These are phyloP conservation scores for Geotrichum cucujoidarum DNA, from an alignment of 1,139 yeast species.

Conservation along the genomic window DNA sequence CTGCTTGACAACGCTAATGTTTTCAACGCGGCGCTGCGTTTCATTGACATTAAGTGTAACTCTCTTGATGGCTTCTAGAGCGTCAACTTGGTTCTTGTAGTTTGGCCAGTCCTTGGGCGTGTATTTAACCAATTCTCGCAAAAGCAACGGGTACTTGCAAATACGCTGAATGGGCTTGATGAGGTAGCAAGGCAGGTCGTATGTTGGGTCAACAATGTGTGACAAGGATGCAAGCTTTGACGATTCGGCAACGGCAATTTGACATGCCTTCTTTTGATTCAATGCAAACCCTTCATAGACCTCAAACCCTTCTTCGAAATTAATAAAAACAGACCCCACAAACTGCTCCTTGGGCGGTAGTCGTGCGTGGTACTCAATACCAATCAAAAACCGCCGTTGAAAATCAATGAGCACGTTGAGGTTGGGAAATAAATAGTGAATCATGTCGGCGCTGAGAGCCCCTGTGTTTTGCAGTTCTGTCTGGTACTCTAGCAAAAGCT, in stretches of 20 bases:
- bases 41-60: constrained; percentile 90
- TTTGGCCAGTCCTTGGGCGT: constrained; percentile 53
- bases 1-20: constrained; percentile 63
- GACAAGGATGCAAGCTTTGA: constrained; percentile 52
- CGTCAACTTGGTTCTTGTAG: constrained; percentile 63
- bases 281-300: constrained; percentile 84
- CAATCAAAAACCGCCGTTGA: constrained; percentile 82
- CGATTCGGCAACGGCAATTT: constrained; percentile 64
- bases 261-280: constrained; percentile 82
- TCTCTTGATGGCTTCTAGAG: constrained; percentile 60
- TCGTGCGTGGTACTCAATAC: constrained; percentile 79
- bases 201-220: constrained; percentile 69
- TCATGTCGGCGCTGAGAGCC: constrained; percentile 68
- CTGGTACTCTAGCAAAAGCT: constrained; percentile 62
- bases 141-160: constrained; percentile 83
- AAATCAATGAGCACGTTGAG: constrained; percentile 79
- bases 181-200: constrained; percentile 82
- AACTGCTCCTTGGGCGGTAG: constrained; percentile 74
- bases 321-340: constrained; percentile 76
- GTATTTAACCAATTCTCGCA: constrained; percentile 66
- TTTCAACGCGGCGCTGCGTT: constrained; percentile 88
- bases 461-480: constrained; percentile 62
- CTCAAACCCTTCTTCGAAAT: constrained; percentile 74
- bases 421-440: constrained; percentile 83
- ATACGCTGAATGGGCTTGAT: constrained; percentile 92